These are phyloP conservation scores for Gossypium gossypioides DNA, from an alignment of 441 rosid genomes.

Conservation along the genomic window DNA sequence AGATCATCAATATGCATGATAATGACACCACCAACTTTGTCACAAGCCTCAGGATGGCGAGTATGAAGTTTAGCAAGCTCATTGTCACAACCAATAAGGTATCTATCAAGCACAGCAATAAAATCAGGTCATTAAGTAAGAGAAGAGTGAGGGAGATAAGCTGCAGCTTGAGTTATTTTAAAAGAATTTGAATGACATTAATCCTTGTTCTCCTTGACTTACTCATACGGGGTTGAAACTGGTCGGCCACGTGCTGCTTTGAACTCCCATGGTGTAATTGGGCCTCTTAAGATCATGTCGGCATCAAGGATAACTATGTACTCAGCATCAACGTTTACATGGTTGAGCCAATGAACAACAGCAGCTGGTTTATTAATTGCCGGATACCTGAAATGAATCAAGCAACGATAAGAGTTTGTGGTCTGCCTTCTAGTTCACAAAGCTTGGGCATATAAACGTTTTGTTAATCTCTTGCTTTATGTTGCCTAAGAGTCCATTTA, in stretches of 20 bases:
- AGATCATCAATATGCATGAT: conserved; percentile 97
- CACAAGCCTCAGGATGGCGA: conserved; percentile 81
- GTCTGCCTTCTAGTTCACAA: not conserved
- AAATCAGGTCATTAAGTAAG: not conserved
- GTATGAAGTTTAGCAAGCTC: conserved; percentile 92
- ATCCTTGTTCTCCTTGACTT: conserved; percentile 19
- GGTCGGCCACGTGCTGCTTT: conserved; percentile 86
- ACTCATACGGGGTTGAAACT: conserved; percentile 98
- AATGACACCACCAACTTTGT: conserved; percentile 96
- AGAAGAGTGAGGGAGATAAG: not conserved
- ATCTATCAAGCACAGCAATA: conserved; percentile 35
- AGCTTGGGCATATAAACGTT: not conserved
- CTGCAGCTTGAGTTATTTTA: not conserved
- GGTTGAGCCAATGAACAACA: conserved; percentile 97
- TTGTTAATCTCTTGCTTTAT: not conserved
- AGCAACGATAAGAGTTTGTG: conserved; percentile 1
- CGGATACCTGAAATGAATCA: conserved; percentile 65
- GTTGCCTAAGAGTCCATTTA: not conserved
- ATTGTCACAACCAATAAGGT: conserved; percentile 91
- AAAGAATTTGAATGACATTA: not conserved
- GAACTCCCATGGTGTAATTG: conserved; percentile 97
- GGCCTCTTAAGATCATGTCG: conserved; percentile 92
- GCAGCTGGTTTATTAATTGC: conserved; percentile 98
- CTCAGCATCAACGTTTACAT: conserved; percentile 71
- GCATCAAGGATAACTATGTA: conserved; percentile 93